These are phyloP conservation scores for Sanguinoderma infundibulare DNA, from an alignment of 1,284 basidiomycete species.

Conservation along the genomic window DNA sequence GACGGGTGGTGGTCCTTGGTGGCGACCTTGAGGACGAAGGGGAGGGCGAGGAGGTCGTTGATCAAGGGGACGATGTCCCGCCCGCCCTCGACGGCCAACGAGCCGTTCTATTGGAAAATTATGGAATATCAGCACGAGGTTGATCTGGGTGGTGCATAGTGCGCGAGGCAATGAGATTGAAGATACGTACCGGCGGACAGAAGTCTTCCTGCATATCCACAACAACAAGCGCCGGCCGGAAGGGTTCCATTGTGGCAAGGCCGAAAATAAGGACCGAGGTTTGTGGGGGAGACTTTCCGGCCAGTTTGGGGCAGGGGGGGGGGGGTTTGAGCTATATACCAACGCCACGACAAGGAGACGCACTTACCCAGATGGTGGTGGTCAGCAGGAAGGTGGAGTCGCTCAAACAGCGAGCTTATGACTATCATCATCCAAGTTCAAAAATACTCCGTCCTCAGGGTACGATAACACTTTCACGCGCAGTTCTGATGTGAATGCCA, in stretches of 20 bases:
- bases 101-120: conserved; percentile 41
- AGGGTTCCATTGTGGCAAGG: conserved; percentile 1
- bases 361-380: background rate
- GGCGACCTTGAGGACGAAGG: conserved; percentile 46
- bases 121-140: background rate
- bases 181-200: conserved; percentile 50
- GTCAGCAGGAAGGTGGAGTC: background rate
- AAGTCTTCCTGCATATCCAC: conserved; percentile 72
- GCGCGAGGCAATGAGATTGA: too few species aligned
- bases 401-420: background rate
- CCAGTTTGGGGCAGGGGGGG: background rate
- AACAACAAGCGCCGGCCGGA: conserved; percentile 49
- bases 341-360: background rate
- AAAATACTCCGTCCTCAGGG: background rate
- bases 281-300: background rate
- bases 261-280: too few species aligned
- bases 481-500: background rate
- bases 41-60: conserved; percentile 47
- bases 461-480: background rate
- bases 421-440: too few species aligned
- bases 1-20: conserved; percentile 60
- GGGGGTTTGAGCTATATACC: too few species aligned
- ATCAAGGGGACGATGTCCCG: conserved; percentile 50
- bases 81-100: conserved; percentile 55
- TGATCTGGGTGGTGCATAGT: background rate